Base-by-base conservation (phyloP, 225 moss, liverwort and hornwort genomes). In the Thuidium tamariscinum region DNA sequence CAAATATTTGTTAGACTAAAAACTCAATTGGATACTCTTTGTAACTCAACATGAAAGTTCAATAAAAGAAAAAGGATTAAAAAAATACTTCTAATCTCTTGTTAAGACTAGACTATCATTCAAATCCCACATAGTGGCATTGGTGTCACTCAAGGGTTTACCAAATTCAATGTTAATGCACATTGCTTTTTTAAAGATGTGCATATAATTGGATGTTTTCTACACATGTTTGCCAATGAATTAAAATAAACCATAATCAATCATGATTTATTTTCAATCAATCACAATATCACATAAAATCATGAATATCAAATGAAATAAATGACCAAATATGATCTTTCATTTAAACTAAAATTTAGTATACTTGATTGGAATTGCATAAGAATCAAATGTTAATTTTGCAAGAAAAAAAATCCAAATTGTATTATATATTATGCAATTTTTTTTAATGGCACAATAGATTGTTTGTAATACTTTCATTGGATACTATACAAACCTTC, bases 401-500 rank as follows among this genome's bases (percentile, higher is more conserved):
- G 27, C 3, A 30, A 4, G 11, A 30, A 3, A 17, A 69, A 16
- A 44, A 10, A 17, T 18, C 0, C 29, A 29, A 30, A 26, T 69
- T 69, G 23, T 41, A 68, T 68, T 39, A 23, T 68, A 8, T 68
- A 39, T 14, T 39, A 25, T 0, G 1, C 4, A 20, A 21, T 11
- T 1, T 22, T 22, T 22, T 39, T 21, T 22, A 42, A 26, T 41
- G 26, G 41, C 5, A 9, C 8, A 15, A 15, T 41, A 41, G 3
- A 9, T 1, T 1, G 69, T 15, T 9, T 0, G 0, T 3, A 44
- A 1, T 3, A 46, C 10, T 30, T 1, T 29, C 18, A 0, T 7
- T 32, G 1, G 1, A 2, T 48, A 48, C 0, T 3, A 2, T 46
- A 11, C 7, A 48, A 48, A 11, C 11, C 2, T 30, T 46, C 11